These are phyloP conservation scores for Fraxinus albicans DNA, from an alignment of 305 asterid genomes.

Conservation along the genomic window DNA sequence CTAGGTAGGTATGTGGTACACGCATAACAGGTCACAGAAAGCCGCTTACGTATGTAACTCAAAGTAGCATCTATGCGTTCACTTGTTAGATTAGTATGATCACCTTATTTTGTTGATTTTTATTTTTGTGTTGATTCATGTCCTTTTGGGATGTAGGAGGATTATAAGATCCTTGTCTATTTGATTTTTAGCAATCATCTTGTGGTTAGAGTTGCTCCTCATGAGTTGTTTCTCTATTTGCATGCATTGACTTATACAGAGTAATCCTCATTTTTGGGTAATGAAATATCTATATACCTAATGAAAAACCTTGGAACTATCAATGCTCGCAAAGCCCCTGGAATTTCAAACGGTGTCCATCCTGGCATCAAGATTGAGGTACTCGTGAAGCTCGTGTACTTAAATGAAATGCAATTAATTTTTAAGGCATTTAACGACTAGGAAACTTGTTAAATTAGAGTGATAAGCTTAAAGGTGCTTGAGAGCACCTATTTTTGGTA, in stretches of 20 bases:
- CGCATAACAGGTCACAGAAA: not conserved
- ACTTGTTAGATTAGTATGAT: not conserved
- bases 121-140: not conserved
- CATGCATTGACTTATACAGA: not conserved
- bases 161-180: not conserved
- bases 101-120: not conserved
- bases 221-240: not conserved
- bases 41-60: not conserved
- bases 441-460: conserved; percentile 5
- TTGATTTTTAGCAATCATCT: not conserved
- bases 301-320: not conserved
- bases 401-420: not conserved
- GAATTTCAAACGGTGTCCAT: not conserved
- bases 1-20: not conserved
- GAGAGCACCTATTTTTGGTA: not conserved
- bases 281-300: not conserved
- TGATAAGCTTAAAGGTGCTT: not conserved
- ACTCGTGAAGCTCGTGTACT: not conserved
- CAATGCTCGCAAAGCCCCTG: not conserved
- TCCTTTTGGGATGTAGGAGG: not conserved
- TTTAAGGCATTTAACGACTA: not conserved
- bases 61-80: not conserved
- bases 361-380: not conserved
- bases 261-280: not conserved
- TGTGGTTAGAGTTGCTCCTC: not conserved